A percentile compares a stretch with the other conserved stretches of the same genome.
Conservation (phyloP, 805 yeast species). For the Candida sphagnicola region DNA sequence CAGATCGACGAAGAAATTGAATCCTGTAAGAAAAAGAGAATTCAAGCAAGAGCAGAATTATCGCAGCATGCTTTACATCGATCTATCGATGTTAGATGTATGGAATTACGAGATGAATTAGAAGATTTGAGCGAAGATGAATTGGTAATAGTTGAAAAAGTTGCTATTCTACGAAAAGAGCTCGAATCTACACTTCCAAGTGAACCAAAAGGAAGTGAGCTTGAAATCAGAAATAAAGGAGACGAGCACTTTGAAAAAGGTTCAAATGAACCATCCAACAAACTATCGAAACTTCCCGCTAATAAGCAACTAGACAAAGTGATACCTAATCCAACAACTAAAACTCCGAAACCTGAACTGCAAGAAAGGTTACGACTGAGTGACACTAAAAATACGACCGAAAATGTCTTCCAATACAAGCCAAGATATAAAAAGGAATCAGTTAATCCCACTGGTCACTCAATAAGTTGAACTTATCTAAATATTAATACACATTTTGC, state of each 20-base stretch:
- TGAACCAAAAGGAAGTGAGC: neutral
- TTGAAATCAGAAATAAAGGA: no score
- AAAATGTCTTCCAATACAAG: neutral
- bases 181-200: conserved; percentile 5
- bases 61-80: conserved; percentile 34
- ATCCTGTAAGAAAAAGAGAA: conserved; percentile 12
- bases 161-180: conserved; percentile 16
- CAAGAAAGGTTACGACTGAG: no score
- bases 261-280: no score
- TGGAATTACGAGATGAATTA: conserved; percentile 47
- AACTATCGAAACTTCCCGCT: no score
- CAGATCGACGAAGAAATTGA: conserved; percentile 12
- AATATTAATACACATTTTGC: no score
- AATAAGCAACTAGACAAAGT: no score
- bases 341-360: no score
- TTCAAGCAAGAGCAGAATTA: conserved; percentile 20
- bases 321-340: no score
- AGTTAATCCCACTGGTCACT: neutral
- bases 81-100: conserved; percentile 41
- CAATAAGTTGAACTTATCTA: neutral
- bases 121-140: conserved; percentile 46
- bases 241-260: no score
- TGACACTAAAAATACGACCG: no score
- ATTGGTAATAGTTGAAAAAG: conserved; percentile 18
- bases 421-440: conserved; percentile 1